phyloP scores from a whole-genome alignment of 228 moss, liverwort and hornwort species.

The Sphagnum fallax region DNA sequence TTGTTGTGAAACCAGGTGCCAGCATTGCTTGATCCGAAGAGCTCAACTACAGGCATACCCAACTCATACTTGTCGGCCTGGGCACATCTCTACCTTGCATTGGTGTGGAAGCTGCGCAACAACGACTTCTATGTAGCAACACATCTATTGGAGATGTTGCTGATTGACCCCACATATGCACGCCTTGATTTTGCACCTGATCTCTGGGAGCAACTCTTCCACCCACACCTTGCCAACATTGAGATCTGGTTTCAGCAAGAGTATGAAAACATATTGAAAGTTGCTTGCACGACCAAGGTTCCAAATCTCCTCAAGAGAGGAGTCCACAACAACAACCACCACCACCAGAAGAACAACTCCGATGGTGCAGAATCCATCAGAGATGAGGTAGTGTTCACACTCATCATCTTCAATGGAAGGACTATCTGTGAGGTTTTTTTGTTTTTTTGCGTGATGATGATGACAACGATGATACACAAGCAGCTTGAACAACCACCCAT shows the following conservation, averaged over 20 bases:
- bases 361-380: neutral
- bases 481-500: too few relatives aligned
- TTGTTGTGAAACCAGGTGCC: constrained; percentile 1
- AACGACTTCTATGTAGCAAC: constrained; percentile 20
- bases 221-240: constrained; percentile 34
- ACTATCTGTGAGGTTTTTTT: too few relatives aligned
- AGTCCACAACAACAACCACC: too few relatives aligned
- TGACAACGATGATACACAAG: too few relatives aligned
- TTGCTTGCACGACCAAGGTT: neutral
- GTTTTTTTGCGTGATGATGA: too few relatives aligned
- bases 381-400: too few relatives aligned
- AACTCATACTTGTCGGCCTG: constrained; percentile 32
- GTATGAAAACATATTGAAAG: constrained; percentile 13
- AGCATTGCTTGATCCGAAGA: constrained; percentile 18
- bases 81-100: constrained; percentile 42
- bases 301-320: neutral
- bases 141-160: constrained; percentile 45
- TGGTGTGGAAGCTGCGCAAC: constrained; percentile 35
- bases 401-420: too few relatives aligned
- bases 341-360: too few relatives aligned
- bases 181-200: constrained; percentile 39
- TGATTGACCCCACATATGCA: constrained; percentile 33
- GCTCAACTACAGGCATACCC: constrained; percentile 22
- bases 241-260: constrained; percentile 32
- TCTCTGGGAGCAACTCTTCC: constrained; percentile 43